These are phyloP conservation scores for Lepidium sativum DNA, from an alignment of 345 rosid genomes.

Conservation along the genomic window DNA sequence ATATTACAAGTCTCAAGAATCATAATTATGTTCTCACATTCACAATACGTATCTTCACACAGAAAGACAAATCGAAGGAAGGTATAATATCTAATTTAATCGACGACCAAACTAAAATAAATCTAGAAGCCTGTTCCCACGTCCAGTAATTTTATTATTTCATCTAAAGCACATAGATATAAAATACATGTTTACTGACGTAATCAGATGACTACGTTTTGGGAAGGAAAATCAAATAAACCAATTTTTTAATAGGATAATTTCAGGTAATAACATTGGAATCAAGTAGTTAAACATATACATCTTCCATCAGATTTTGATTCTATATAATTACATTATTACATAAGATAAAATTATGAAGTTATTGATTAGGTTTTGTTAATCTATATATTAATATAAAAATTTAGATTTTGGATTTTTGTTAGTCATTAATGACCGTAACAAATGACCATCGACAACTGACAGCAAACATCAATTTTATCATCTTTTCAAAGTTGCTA, in stretches of 20 bases:
- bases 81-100: neutral
- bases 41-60: conserved; percentile 14
- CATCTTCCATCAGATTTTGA: too few relatives aligned
- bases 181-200: neutral
- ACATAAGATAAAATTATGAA: too few relatives aligned
- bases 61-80: neutral
- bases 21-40: conserved; percentile 16
- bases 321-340: too few relatives aligned
- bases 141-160: too few relatives aligned
- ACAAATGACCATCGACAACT: too few relatives aligned
- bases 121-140: conserved; percentile 14
- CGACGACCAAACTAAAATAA: neutral
- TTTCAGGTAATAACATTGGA: neutral
- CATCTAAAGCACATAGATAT: neutral
- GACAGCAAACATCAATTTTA: too few relatives aligned
- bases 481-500: too few relatives aligned
- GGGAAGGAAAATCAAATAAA: neutral
- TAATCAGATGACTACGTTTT: conserved; percentile 7
- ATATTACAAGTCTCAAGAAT: conserved; percentile 8
- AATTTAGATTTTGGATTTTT: too few relatives aligned
- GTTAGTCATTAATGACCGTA: too few relatives aligned
- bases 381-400: too few relatives aligned
- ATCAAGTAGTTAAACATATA: too few relatives aligned
- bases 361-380: too few relatives aligned
- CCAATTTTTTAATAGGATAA: neutral